Percentiles rank a stretch among this genome's conserved stretches.
phyloP scores from a whole-genome alignment of 169 alveolate species.

The Amoebophrya sp. region DNA sequence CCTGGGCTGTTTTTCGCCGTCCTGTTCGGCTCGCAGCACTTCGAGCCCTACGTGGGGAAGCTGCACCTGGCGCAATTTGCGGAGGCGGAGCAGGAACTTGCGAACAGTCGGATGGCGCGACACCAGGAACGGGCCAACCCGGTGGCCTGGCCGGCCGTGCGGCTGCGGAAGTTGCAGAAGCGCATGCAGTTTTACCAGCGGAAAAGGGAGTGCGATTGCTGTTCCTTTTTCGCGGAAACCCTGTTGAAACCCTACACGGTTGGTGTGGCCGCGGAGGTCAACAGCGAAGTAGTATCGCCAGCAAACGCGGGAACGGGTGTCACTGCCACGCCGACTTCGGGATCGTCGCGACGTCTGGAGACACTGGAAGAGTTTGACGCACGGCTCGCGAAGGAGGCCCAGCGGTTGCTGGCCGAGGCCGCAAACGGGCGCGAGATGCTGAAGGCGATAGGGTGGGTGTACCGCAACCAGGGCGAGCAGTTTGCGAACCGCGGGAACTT shows the following conservation, averaged over 20 bases:
- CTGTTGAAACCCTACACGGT: too few species aligned
- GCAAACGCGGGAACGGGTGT: too few species aligned
- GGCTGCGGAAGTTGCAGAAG: neutral
- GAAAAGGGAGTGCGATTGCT: neutral
- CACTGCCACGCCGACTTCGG: too few species aligned
- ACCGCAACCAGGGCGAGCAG: neutral
- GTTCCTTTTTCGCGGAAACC: too few species aligned
- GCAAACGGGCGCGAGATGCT: constrained; percentile 1
- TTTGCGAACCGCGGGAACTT: too few species aligned
- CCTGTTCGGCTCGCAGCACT: neutral
- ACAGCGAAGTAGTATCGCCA: too few species aligned
- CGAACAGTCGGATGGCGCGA: neutral
- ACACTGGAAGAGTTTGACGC: neutral
- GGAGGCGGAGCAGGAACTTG: neutral
- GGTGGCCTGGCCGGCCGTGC: neutral
- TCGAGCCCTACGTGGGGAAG: constrained; percentile 14
- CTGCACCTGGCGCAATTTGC: neutral
- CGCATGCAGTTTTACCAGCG: constrained; percentile 18
- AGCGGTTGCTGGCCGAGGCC: neutral
- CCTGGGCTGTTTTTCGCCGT: neutral
- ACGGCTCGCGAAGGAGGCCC: neutral
- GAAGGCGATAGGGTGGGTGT: constrained; percentile 23
- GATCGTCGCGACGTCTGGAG: too few species aligned
- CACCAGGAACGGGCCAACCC: neutral
- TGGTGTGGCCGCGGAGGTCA: too few species aligned